phyloP scores from a whole-genome alignment of 805 yeast species.

The Candida ovalis region DNA sequence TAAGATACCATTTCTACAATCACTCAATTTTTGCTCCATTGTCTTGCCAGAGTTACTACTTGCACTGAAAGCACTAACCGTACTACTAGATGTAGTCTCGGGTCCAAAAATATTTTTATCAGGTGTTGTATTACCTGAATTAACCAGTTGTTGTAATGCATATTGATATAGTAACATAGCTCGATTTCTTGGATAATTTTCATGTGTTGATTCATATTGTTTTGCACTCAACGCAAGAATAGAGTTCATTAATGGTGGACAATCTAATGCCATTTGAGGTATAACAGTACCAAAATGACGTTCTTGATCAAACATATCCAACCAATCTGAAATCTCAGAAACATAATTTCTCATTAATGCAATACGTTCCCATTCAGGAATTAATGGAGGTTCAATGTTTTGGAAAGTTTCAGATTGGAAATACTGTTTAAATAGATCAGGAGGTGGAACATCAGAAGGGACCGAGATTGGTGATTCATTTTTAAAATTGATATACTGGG shows the following conservation, averaged over 20 bases:
- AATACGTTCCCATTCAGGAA: slow-evolving; percentile 7
- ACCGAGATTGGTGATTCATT: slow-evolving; percentile 5
- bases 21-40: neutral
- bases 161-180: slow-evolving; percentile 8
- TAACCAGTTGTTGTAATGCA: slow-evolving; percentile 9
- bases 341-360: slow-evolving; percentile 16
- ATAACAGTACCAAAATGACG: slow-evolving; percentile 19
- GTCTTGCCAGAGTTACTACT: neutral
- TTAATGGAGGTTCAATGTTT: slow-evolving; percentile 7
- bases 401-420: slow-evolving; percentile 8
- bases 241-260: slow-evolving; percentile 7
- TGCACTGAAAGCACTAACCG: neutral
- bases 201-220: slow-evolving; percentile 11
- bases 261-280: slow-evolving; percentile 14
- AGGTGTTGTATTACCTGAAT: neutral
- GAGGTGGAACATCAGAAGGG: slow-evolving; percentile 10
- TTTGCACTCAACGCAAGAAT: slow-evolving; percentile 9
- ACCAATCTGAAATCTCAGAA: slow-evolving; percentile 20
- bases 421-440: slow-evolving; percentile 7
- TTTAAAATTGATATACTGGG: neutral
- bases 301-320: slow-evolving; percentile 25
- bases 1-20: neutral
- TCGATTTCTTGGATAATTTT: slow-evolving; percentile 6
- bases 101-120: neutral
- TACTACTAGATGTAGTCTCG: neutral